phyloP scores from a whole-genome alignment of 805 yeast genomes.

The Debaryomyces tyrocola region DNA sequence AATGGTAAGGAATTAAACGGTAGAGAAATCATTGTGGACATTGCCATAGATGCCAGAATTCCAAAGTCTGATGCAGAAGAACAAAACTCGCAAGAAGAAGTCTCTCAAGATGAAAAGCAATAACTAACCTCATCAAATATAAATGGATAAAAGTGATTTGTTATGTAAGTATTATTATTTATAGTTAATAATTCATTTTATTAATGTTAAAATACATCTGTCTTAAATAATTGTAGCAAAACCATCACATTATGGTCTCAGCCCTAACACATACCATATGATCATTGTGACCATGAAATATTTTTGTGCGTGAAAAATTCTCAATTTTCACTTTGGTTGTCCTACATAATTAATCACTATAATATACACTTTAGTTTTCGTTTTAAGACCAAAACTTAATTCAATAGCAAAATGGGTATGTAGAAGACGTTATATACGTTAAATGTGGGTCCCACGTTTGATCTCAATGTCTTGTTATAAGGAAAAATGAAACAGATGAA shows the following conservation, averaged over 20 bases:
- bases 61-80: constrained; percentile 27
- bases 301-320: neutral
- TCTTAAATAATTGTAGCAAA: neutral
- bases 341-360: too few species aligned
- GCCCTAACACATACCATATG: constrained; percentile 1
- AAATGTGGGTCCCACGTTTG: neutral
- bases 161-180: constrained; percentile 1
- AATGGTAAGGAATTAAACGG: constrained; percentile 68
- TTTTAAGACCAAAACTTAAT: constrained; percentile 1
- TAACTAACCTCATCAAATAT: neutral
- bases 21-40: constrained; percentile 62
- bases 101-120: constrained; percentile 3
- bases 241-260: neutral
- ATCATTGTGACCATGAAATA: constrained; percentile 1
- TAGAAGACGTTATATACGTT: neutral
- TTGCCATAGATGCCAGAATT: constrained; percentile 64
- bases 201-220: neutral
- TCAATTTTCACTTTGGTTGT: neutral
- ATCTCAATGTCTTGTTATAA: too few species aligned
- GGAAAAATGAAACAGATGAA: too few species aligned
- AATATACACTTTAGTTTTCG: neutral
- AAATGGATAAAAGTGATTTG: constrained; percentile 3
- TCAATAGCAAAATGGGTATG: constrained; percentile 13
- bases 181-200: constrained; percentile 1
- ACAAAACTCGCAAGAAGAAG: constrained; percentile 16